Evolutionary conservation across 495 filamentous ascomycete genomes (phyloP), one percentile per base, ranked within the genome.

Genomic region (Massariosphaeria phaeospora): DNA sequence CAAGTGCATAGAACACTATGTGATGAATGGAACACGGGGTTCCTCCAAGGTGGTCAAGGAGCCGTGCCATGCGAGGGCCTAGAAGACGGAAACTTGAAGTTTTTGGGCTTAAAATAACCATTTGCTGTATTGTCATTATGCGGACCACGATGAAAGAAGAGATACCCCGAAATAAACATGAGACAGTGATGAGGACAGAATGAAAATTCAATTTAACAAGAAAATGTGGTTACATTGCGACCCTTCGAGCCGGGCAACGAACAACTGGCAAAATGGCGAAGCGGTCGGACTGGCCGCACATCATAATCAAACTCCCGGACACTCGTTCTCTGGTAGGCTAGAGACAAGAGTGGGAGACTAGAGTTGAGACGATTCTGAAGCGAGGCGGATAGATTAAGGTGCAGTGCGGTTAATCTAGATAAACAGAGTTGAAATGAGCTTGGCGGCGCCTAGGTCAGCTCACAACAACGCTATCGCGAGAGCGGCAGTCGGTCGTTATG

Each of bases 361-460:
- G 23, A 29, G 29, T 43, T 29, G 52, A 48, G 38, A 39, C 21
- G 52, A 52, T 39, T 17, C 13, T 40, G 45, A 62, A 56, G 52
- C 58, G 52, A 52, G 50, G 31, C 30, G 21, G 21, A 62, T 62
- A 62, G 31, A 62, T 62, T 62, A 49, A 17, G 36, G 20, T 45
- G 25, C 44, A 49, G 23, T 13, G 39, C 47, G 52, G 52, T 29
- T 62, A 62, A 62, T 62, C 39, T 62, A 48, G 41, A 33, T 52
- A 52, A 18, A 58, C 13, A 44, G 23, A 8, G 15, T 31, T 6
- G 1, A 46, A 21, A 23, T 33, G 20, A 57, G 34, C 34, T 40
- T 52, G 48, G 48, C 34, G 36, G 48, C 30, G 2, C 13, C 49
- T 52, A 26, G 24, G 25, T 52, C 49, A 43, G 25, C 39, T 34